Evolutionary conservation across 768 basidiomycete genomes (phyloP).

Genomic region (Neoboletus magnificus): DNA sequence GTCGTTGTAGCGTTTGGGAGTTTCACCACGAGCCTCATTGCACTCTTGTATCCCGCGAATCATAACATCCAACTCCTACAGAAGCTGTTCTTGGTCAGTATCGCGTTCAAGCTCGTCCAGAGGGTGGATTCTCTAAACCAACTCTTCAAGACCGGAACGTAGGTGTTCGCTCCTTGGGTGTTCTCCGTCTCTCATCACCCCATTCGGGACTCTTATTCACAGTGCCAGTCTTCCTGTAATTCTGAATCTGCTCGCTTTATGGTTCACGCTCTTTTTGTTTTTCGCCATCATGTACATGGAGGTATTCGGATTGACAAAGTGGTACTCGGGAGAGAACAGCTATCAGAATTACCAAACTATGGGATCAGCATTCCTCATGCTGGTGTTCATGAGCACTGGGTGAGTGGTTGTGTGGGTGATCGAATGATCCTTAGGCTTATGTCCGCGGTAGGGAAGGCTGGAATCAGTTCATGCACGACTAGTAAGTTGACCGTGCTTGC

Average conservation of each 20-base stretch:
- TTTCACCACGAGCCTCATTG: conserved; percentile 76
- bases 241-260: conserved; percentile 77
- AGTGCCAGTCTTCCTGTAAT: conserved; percentile 88
- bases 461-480: conserved; percentile 98
- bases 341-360: conserved; percentile 79
- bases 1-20: conserved; percentile 76
- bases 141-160: conserved; percentile 95
- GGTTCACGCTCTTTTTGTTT: conserved; percentile 89
- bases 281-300: conserved; percentile 87
- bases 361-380: conserved; percentile 79
- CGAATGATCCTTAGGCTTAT: conserved; percentile 1
- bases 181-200: neutral
- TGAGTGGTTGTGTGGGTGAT: conserved; percentile 35
- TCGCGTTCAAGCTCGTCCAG: conserved; percentile 93
- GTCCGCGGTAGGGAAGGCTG: conserved; percentile 71
- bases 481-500: conserved; percentile 39
- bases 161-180: conserved; percentile 32
- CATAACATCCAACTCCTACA: conserved; percentile 66
- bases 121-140: conserved; percentile 85
- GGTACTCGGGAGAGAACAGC: conserved; percentile 64
- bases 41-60: conserved; percentile 50
- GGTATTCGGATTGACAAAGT: conserved; percentile 88
- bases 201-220: neutral
- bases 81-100: conserved; percentile 89
- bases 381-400: conserved; percentile 93